Percentiles rank a stretch among this genome's conserved stretches.
Evolutionary conservation across 2,329 filamentous ascomycete species (phyloP).

Genomic region (Aureobasidium vineae): DNA sequence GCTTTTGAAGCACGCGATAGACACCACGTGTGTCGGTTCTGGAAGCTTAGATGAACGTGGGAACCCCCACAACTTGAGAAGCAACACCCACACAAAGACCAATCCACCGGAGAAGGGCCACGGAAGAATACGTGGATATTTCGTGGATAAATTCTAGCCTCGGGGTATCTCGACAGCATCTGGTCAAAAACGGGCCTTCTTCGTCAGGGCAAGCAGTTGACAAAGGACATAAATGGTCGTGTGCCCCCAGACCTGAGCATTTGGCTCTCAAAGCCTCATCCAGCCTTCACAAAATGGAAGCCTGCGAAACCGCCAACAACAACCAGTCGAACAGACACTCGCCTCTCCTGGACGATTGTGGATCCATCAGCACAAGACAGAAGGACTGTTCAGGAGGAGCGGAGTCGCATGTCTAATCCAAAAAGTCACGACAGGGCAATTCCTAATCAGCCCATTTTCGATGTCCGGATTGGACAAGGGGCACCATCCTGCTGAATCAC

Average conservation of each 20-base stretch:
- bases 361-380: constrained; percentile 7
- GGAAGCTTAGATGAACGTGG: constrained; percentile 6
- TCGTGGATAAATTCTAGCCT: constrained; percentile 24
- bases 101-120: constrained; percentile 24
- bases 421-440: constrained; percentile 11
- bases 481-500: constrained; percentile 9
- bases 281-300: neutral
- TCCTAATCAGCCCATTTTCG: constrained; percentile 9
- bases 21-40: neutral
- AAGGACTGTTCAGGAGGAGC: constrained; percentile 6
- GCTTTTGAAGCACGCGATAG: neutral
- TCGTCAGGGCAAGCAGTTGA: constrained; percentile 16
- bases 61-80: constrained; percentile 18
- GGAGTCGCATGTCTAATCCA: neutral
- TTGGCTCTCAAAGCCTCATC: neutral
- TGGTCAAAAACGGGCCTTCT: constrained; percentile 27
- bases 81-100: constrained; percentile 17
- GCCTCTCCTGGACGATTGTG: constrained; percentile 6
- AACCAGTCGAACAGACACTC: neutral
- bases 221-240: constrained; percentile 25
- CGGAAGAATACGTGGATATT: constrained; percentile 21
- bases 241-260: constrained; percentile 17
- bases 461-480: constrained; percentile 4
- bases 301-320: neutral
- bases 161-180: constrained; percentile 23